These are phyloP conservation scores for Rhodotorula toruloides DNA, from an alignment of 768 basidiomycete species.

Conservation along the genomic window DNA sequence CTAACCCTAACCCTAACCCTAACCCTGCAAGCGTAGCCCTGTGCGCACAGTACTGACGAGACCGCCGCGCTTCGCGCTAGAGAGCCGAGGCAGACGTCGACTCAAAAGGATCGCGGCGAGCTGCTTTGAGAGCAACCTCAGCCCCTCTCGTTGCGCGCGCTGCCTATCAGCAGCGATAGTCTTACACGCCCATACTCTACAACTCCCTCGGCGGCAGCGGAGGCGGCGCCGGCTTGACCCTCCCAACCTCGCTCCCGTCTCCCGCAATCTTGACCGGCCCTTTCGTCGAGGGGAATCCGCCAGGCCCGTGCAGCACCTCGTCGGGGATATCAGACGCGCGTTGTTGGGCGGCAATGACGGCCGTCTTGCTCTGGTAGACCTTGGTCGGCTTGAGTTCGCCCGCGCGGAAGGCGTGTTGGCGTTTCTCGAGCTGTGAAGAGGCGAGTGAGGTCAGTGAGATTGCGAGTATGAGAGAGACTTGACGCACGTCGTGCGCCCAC, in stretches of 20 bases:
- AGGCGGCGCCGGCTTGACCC: background rate
- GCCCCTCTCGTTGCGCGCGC: too few relatives aligned
- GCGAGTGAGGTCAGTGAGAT: background rate
- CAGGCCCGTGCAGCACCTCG: slow-evolving; percentile 18
- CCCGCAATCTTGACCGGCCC: slow-evolving; percentile 25
- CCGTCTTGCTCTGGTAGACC: slow-evolving; percentile 39
- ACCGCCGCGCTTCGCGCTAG: too few relatives aligned
- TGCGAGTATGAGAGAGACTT: background rate
- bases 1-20: too few relatives aligned
- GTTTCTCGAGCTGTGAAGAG: slow-evolving; percentile 41
- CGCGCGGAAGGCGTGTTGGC: slow-evolving; percentile 34
- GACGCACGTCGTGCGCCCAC: slow-evolving; percentile 35
- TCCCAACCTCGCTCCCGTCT: slow-evolving; percentile 17
- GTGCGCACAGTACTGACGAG: too few relatives aligned
- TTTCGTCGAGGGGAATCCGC: slow-evolving; percentile 38
- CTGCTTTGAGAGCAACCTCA: too few relatives aligned
- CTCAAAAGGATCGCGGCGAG: too few relatives aligned
- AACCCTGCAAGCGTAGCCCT: too few relatives aligned
- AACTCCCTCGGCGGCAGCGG: background rate
- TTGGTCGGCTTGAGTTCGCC: slow-evolving; percentile 33
- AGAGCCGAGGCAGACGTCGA: too few relatives aligned
- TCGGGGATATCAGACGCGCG: slow-evolving; percentile 31
- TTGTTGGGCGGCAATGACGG: slow-evolving; percentile 16
- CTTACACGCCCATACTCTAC: too few relatives aligned
- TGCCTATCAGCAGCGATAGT: too few relatives aligned